Base-by-base conservation (phyloP, 1,284 basidiomycete genomes). In the Xerocomus amazonicus region DNA sequence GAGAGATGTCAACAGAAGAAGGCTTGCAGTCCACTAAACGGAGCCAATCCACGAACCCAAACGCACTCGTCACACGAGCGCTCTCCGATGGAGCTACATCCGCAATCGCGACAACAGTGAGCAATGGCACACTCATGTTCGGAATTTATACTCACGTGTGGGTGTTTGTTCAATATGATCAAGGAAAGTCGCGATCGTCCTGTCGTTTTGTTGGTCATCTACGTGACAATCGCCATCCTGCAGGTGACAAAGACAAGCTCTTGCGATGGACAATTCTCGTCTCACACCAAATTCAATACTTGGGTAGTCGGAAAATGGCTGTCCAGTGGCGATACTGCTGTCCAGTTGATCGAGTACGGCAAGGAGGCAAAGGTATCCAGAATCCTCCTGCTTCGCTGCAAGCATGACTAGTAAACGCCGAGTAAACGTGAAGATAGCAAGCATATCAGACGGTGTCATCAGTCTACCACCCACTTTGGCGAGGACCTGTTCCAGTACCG, bases 401-500 rank as follows among this genome's bases (percentile, higher is more conserved):
- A 93, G 66, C 23, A 73, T 72, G 19, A 84, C 69, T 1, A 84
- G 46, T 2, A 94, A 70, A 48, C 78, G 78, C 26, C 88, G 74
- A 16, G 83, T 54, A 59, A 83, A 94, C 1, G 77, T 72, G 7
- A 79, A 69, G 9, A 92, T 60, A 0, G 83, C 78, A 3, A 91
- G 74, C 1, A 77, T 67, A 60, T 87, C 83, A 0, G 83, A 81
- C 3, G 79, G 68, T 0, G 75, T 67, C 14, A 90, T 70, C 23
- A 80, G 67, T 36, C 74, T 72, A 23, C 75, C 78, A 9, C 67
- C 60, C 9, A 84, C 62, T 62, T 87, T 90, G 6, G 83, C 82
- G 4, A 72, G 64, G 14, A 90, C 67, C 60, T 94, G 90, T 61
- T 95, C 92, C 2, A 90, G 57, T 8, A 92, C 69, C 0, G 89